Base-by-base conservation (phyloP, 305 asterid genomes). In the Fraxinus sp. region DNA sequence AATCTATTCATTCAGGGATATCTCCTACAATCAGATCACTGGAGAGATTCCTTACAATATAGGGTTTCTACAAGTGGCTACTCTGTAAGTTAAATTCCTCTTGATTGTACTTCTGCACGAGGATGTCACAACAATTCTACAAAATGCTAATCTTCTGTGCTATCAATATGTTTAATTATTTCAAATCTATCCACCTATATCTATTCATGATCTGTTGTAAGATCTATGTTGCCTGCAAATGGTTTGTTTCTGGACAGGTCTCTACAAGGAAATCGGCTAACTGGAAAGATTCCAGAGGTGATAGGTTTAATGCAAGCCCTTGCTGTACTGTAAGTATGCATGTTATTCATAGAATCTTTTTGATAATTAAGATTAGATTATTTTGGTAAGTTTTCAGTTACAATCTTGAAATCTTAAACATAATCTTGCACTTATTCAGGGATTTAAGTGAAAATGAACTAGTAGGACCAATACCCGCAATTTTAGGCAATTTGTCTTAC, bases 301-400 rank as follows among this genome's bases (percentile, higher is more conserved):
- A 89, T 97, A 24, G 99, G 99, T 81, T 89, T 97, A 32, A 97
- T 97, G 99, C 99, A 97, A 85, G 99, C 99, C 33, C 97, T 97
- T 80, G 99, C 99, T 83, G 99, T 97, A 52, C 80, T 97, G 99
- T 97, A 91, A 91, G 98, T 84, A 78, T 81, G 37, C 78, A 35
- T 76, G n/a, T 59, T 79, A 72, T 76, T 73, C 36, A 70, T 75
- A 14, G 13, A 24, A 33, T 44, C 0, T 64, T 0, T 37, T 66
- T 6, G 28, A 14, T 28, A 10, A 44, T 44, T 11, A 44, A 46
- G 57, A 46, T 11, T 11, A 46, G 57, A 46, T 46, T 46, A 46
- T 46, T 46, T 46, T 46, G 57, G n/a, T 13, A 72, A 0, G 18
- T 11, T 36, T 35, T 74, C 16, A 44, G 55, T 75, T 49, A 80